These are phyloP conservation scores for Aspergillus sergii DNA, from an alignment of 2,329 filamentous ascomycete species.

Conservation along the genomic window DNA sequence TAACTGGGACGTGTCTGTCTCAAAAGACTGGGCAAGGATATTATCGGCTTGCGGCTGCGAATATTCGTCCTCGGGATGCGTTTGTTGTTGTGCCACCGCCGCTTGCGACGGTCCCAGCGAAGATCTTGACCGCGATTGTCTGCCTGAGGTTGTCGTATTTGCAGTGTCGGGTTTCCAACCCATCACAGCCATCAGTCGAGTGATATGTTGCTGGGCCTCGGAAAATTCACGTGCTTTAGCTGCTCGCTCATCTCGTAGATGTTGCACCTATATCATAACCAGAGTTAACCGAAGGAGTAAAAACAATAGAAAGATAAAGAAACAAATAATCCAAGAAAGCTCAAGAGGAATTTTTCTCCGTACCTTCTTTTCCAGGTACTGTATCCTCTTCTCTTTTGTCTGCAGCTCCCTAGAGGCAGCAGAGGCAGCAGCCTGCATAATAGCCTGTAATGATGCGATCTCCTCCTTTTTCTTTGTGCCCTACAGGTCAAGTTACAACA, in stretches of 20 bases:
- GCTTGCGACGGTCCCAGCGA: slow-evolving; percentile 13
- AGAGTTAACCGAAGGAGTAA: not conserved
- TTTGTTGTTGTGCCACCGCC: slow-evolving; percentile 17
- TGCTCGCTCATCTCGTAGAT: slow-evolving; percentile 37
- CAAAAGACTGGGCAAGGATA: slow-evolving; percentile 24
- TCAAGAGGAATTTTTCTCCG: not conserved
- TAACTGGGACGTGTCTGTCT: slow-evolving; percentile 20
- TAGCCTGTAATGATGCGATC: slow-evolving; percentile 25
- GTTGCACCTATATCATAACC: slow-evolving; percentile 30
- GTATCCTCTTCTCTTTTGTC: slow-evolving; percentile 33
- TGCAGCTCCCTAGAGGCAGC: slow-evolving; percentile 32
- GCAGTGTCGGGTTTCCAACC: slow-evolving; percentile 32
- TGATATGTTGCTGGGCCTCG: slow-evolving; percentile 43
- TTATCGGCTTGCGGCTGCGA: slow-evolving; percentile 18
- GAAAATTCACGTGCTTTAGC: slow-evolving; percentile 43
- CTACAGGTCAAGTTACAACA: slow-evolving; percentile 15
- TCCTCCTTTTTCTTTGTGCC: slow-evolving; percentile 28
- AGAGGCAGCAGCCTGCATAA: slow-evolving; percentile 28
- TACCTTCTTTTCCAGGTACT: slow-evolving; percentile 39
- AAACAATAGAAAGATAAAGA: not conserved
- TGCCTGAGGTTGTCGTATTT: slow-evolving; percentile 17
- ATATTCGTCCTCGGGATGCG: slow-evolving; percentile 20
- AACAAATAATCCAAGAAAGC: not conserved
- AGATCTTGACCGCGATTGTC: slow-evolving; percentile 22
- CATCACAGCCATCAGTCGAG: slow-evolving; percentile 43